Evolutionary conservation across 2,329 filamentous ascomycete genomes (phyloP).

Genomic region (Arthroderma sp.): DNA sequence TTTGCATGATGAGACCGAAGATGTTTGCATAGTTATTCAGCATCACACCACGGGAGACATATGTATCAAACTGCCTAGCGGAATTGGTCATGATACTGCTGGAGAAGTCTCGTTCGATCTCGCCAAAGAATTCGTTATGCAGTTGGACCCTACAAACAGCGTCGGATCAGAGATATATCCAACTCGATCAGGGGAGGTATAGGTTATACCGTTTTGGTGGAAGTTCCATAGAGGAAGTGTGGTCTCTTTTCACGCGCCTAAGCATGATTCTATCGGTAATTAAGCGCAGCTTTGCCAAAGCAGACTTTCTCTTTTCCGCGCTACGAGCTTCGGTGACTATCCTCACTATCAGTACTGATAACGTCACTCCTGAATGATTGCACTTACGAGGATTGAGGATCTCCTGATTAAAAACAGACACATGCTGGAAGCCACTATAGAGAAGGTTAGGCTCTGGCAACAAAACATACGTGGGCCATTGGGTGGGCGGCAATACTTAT

Average conservation of each 20-base stretch:
- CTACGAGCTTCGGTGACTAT: slow-evolving; percentile 44
- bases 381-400: slow-evolving; percentile 60
- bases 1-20: slow-evolving; percentile 97
- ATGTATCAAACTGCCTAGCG: slow-evolving; percentile 82
- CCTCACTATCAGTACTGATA: slow-evolving; percentile 3
- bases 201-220: slow-evolving; percentile 63
- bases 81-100: slow-evolving; percentile 90
- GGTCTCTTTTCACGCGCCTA: slow-evolving; percentile 82
- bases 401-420: slow-evolving; percentile 88
- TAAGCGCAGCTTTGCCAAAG: slow-evolving; percentile 69
- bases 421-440: slow-evolving; percentile 46
- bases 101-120: slow-evolving; percentile 91
- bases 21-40: slow-evolving; percentile 98
- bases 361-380: background rate
- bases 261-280: slow-evolving; percentile 93
- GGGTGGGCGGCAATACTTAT: slow-evolving; percentile 23
- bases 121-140: slow-evolving; percentile 90
- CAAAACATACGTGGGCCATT: too few relatives aligned
- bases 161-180: slow-evolving; percentile 5
- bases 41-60: slow-evolving; percentile 84
- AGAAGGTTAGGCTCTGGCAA: background rate
- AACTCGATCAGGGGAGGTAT: background rate
- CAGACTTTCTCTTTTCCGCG: slow-evolving; percentile 47
- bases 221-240: slow-evolving; percentile 89
- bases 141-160: slow-evolving; percentile 51